These are phyloP conservation scores for Flaveria bidentis DNA, from an alignment of 129 eudicot genomes.

Conservation along the genomic window DNA sequence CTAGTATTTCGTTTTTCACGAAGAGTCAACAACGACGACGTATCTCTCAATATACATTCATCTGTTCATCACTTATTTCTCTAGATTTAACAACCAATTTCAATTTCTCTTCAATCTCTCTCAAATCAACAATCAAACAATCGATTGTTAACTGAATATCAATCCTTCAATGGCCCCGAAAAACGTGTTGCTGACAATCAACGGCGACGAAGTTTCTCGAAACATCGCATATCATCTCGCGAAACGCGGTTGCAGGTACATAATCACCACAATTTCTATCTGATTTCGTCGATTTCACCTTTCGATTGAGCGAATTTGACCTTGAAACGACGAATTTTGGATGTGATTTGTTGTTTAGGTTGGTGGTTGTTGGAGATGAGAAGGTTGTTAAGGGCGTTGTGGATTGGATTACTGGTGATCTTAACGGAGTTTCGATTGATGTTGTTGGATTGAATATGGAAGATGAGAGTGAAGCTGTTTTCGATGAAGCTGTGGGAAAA, in stretches of 20 bases:
- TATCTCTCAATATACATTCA: not conserved
- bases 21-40: constrained; percentile 22
- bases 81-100: not conserved
- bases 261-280: not conserved
- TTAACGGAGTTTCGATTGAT: constrained; percentile 46
- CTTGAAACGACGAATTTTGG: not conserved
- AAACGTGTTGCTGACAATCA: constrained; percentile 70
- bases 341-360: constrained; percentile 38
- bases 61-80: constrained; percentile 4
- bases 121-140: too few relatives aligned
- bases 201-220: constrained; percentile 65
- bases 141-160: not conserved
- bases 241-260: constrained; percentile 82
- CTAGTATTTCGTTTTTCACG: not conserved
- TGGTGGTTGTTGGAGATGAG: constrained; percentile 79
- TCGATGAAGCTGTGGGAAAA: constrained; percentile 68
- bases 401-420: constrained; percentile 45
- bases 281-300: not conserved
- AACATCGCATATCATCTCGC: constrained; percentile 75
- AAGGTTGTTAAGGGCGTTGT: constrained; percentile 42
- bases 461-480: constrained; percentile 61
- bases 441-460: constrained; percentile 86
- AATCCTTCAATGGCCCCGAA: constrained; percentile 41
- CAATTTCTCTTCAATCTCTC: too few relatives aligned
- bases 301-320: not conserved